Percentiles rank a stretch among this genome's conserved stretches.
Conservation (phyloP, 352 stramenopile species). For the Pythium biforme region DNA sequence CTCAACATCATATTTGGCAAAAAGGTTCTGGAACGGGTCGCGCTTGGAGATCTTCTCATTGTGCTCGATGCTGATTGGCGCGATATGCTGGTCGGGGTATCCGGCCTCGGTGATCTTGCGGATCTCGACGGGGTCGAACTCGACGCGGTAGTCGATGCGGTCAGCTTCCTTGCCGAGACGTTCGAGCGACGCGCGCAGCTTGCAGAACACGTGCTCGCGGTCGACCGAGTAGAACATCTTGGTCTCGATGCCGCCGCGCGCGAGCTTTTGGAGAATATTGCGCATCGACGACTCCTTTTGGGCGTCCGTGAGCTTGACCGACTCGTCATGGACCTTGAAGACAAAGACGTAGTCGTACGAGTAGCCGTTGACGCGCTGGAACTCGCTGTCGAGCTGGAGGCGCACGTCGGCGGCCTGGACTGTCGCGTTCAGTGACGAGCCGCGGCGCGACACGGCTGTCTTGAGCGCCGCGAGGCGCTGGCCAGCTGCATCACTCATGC, state of each 20-base stretch:
- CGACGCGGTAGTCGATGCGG: slow-evolving; percentile 77
- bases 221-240: slow-evolving; percentile 81
- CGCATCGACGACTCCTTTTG: slow-evolving; percentile 78
- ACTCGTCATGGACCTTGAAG: slow-evolving; percentile 81
- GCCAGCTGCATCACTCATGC: slow-evolving; percentile 26
- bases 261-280: slow-evolving; percentile 64
- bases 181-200: slow-evolving; percentile 65
- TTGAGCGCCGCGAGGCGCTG: slow-evolving; percentile 58
- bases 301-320: slow-evolving; percentile 38
- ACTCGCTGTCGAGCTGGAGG: slow-evolving; percentile 57
- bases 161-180: slow-evolving; percentile 68
- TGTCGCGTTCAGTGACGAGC: slow-evolving; percentile 64
- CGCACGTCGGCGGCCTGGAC: slow-evolving; percentile 64
- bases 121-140: slow-evolving; percentile 63
- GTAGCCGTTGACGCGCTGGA: slow-evolving; percentile 66
- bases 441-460: slow-evolving; percentile 57
- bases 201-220: slow-evolving; percentile 74
- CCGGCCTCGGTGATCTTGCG: slow-evolving; percentile 52
- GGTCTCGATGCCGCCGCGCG: slow-evolving; percentile 70
- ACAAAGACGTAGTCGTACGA: slow-evolving; percentile 82
- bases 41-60: slow-evolving; percentile 45
- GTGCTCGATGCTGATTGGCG: slow-evolving; percentile 61
- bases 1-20: slow-evolving; percentile 77
- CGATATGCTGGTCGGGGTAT: slow-evolving; percentile 59
- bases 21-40: slow-evolving; percentile 68